Evolutionary conservation across 805 yeast genomes (phyloP).

Genomic region (Candida loeiensis): DNA sequence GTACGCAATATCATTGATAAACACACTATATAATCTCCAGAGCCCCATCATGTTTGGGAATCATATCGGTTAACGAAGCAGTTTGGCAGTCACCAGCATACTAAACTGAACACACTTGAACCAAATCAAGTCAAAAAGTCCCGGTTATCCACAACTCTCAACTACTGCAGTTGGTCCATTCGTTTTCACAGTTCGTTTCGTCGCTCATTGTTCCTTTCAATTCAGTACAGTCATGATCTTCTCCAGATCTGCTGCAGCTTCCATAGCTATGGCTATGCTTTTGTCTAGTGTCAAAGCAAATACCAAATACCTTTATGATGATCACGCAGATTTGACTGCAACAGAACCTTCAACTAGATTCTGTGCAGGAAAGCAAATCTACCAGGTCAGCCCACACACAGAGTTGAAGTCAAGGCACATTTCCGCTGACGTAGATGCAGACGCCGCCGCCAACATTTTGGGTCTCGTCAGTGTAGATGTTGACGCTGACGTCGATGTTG

Average conservation of each 20-base stretch:
- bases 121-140: not conserved
- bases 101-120: not conserved
- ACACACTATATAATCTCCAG: not conserved
- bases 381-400: conserved; percentile 11
- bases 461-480: not conserved
- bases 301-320: conserved; percentile 13
- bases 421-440: not conserved
- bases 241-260: conserved; percentile 16
- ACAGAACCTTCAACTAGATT: conserved; percentile 11
- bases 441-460: not conserved
- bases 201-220: conserved; percentile 2
- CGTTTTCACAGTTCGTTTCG: not conserved
- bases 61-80: not conserved
- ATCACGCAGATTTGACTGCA: conserved; percentile 14
- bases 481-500: not conserved
- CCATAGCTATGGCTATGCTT: conserved; percentile 19
- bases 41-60: not conserved
- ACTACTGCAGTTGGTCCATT: not conserved
- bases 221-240: conserved; percentile 15
- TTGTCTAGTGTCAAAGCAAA: conserved; percentile 13
- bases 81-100: not conserved
- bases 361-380: conserved; percentile 10
- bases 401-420: not conserved
- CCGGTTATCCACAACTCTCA: not conserved
- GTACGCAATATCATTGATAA: not conserved